Evolutionary conservation across 2,329 filamentous ascomycete genomes (phyloP), one percentile per base, ranked within the genome.

Genomic region (Microdochium nivale): DNA sequence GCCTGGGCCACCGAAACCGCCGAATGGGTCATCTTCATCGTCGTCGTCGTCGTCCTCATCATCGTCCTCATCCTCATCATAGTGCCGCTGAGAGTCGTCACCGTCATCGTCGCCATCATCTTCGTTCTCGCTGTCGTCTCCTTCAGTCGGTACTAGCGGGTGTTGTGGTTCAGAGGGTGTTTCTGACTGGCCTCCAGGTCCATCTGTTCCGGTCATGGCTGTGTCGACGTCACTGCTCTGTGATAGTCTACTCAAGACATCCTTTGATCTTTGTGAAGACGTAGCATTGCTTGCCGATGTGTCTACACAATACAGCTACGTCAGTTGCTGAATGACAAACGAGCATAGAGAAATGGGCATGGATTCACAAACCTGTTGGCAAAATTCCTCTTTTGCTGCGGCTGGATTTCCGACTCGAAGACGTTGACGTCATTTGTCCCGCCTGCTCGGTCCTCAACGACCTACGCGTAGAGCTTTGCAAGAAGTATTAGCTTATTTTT

Each of bases 351-450:
- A 30, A 5, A 30, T 30, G 11, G 46, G n/a, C 27, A 30, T 30
- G 11, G 46, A 13, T 51, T 46, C 10, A 49, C 16, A 5, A 23
- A 27, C 21, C 21, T 25, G 27, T 10, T 37, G 7, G 9, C 16
- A 10, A 24, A 33, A 21, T 35, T 33, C 25, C 13, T 47, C 25
- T 30, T 27, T 47, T 91, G 64, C 76, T 81, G 56, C 86, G 81
- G 63, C 79, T 83, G 33, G 86, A 83, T 67, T 90, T 90, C 60
- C 87, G 80, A 65, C 83, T 87, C 1, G 85, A 83, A 23, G 83
- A 78, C 24, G 82, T 77, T 52, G 84, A 80, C 33, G 81, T 73
- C 5, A 19, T 44, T 23, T 44, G n/a, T 23, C 19, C 40, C 9
- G 9, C 19, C 8, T 44, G 21, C 10, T 44, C 40, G 7, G 19